Evolutionary conservation across 1,284 basidiomycete genomes (phyloP).

Genomic region (Trichosporon faecale): DNA sequence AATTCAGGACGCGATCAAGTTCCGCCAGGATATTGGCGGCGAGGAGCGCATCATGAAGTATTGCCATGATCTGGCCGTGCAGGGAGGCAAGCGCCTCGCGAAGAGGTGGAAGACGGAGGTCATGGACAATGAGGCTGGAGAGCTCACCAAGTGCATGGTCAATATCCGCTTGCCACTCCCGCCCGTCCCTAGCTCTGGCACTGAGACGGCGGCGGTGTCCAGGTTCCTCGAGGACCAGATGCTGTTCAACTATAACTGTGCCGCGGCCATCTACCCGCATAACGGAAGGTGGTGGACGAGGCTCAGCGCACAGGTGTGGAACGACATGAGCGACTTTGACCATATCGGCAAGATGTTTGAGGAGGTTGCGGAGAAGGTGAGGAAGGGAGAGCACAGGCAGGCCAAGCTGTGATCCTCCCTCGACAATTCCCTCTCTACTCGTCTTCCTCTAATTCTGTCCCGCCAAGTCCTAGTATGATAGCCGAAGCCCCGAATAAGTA

Average conservation of each 20-base stretch:
- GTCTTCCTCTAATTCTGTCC: neutral
- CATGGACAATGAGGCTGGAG: constrained; percentile 61
- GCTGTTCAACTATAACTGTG: constrained; percentile 36
- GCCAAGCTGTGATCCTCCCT: neutral
- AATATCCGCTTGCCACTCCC: constrained; percentile 50
- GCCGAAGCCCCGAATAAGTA: neutral
- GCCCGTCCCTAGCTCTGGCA: constrained; percentile 24
- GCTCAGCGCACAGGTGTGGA: constrained; percentile 69
- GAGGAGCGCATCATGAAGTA: constrained; percentile 74
- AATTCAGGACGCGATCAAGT: constrained; percentile 62
- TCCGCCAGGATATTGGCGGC: constrained; percentile 76
- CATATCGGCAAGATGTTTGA: constrained; percentile 36
- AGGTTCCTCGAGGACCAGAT: constrained; percentile 34
- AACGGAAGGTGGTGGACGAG: constrained; percentile 68
- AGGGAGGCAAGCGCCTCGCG: constrained; percentile 66
- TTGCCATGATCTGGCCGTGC: constrained; percentile 67
- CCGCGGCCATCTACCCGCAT: constrained; percentile 55
- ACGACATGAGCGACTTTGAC: constrained; percentile 54
- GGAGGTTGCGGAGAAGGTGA: constrained; percentile 34
- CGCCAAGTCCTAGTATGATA: no score
- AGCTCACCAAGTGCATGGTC: constrained; percentile 70
- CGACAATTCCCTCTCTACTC: neutral
- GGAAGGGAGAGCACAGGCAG: constrained; percentile 15
- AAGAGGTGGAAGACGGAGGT: constrained; percentile 65
- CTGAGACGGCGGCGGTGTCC: constrained; percentile 28